Percentiles rank a stretch among this genome's conserved stretches.
Evolutionary conservation across 2,329 filamentous ascomycete genomes (phyloP).

Genomic region (Alternaria longipes): DNA sequence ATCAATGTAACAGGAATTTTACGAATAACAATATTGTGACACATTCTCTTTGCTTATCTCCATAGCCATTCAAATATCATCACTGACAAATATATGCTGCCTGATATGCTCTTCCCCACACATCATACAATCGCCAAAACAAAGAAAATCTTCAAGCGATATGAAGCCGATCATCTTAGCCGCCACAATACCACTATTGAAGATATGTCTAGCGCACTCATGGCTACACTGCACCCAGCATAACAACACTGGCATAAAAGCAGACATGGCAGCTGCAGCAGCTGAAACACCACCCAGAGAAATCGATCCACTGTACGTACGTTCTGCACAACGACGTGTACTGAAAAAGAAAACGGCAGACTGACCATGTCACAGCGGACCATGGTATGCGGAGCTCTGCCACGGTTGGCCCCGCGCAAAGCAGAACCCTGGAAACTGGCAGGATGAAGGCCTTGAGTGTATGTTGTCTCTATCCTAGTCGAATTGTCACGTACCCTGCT

Average conservation of each 20-base stretch:
- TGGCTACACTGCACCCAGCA: conserved; percentile 38
- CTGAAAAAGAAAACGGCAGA: neutral
- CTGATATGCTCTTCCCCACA: neutral
- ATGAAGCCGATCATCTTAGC: neutral
- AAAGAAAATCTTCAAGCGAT: too few relatives aligned
- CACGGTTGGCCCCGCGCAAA: conserved; percentile 23
- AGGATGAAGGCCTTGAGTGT: conserved; percentile 3
- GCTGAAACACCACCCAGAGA: neutral
- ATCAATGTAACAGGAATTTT: neutral
- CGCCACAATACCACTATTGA: conserved; percentile 1
- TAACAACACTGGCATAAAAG: conserved; percentile 27
- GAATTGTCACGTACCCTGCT: neutral
- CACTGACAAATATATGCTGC: neutral
- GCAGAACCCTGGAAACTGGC: conserved; percentile 16
- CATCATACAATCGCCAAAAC: too few relatives aligned
- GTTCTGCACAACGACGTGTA: neutral
- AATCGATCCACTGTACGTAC: neutral
- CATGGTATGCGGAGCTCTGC: conserved; percentile 17
- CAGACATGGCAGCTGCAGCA: neutral
- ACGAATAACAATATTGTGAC: neutral
- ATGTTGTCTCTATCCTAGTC: neutral
- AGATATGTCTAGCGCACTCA: conserved; percentile 32
- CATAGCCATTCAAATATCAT: neutral
- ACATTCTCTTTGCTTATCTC: neutral
- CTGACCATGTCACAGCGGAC: conserved; percentile 10